Conservation (phyloP, 1,284 basidiomycete genomes). For the Rhodotorula sp. region DNA sequence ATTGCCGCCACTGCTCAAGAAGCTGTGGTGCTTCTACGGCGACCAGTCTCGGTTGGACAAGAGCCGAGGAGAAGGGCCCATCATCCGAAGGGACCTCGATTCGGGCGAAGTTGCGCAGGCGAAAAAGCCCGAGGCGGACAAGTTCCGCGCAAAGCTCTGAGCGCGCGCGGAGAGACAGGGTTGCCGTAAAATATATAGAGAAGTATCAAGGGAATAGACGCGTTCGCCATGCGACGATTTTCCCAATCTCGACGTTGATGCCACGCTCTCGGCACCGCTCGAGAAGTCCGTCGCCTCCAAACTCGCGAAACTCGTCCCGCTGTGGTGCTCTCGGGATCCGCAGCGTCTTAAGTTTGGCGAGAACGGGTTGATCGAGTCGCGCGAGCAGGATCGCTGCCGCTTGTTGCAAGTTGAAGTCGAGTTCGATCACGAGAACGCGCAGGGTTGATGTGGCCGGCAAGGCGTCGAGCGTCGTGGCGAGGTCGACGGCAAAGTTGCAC, state of each 20-base stretch:
- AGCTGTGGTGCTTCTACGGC: constrained; percentile 23
- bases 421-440: constrained; percentile 14
- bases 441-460: neutral
- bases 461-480: constrained; percentile 10
- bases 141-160: constrained; percentile 10
- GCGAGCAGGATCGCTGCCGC: constrained; percentile 4
- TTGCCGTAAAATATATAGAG: no score
- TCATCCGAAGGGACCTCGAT: constrained; percentile 18
- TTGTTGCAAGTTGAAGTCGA: constrained; percentile 26
- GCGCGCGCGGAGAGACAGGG: neutral
- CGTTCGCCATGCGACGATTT: constrained; percentile 27
- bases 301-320: constrained; percentile 13
- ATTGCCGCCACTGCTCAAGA: neutral
- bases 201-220: constrained; percentile 7
- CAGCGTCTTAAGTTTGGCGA: neutral
- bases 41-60: constrained; percentile 29
- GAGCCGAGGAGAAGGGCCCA: constrained; percentile 24
- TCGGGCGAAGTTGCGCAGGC: constrained; percentile 1
- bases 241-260: constrained; percentile 3
- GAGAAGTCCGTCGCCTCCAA: constrained; percentile 10
- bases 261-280: constrained; percentile 10
- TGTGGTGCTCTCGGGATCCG: constrained; percentile 22
- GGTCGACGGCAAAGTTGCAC: constrained; percentile 23
- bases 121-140: neutral
- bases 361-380: neutral